phyloP scores from a whole-genome alignment of 2,329 filamentous ascomycete genomes.

The Neofusicoccum parvum region DNA sequence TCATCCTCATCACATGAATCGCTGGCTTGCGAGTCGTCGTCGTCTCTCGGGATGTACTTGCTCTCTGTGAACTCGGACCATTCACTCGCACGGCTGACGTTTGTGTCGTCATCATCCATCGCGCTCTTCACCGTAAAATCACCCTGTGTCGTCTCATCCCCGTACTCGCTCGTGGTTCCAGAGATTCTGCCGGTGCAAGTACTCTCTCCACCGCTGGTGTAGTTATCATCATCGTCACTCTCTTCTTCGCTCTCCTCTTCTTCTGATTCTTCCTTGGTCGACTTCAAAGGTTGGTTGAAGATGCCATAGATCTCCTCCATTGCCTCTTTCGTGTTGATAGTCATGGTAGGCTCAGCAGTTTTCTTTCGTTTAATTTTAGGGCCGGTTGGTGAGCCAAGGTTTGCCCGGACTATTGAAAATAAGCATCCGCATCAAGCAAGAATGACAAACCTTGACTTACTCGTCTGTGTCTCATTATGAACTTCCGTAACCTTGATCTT shows the following conservation, averaged over 20 bases:
- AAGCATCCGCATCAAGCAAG: conserved; percentile 21
- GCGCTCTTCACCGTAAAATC: conserved; percentile 53
- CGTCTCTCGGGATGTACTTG: conserved; percentile 64
- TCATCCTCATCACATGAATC: conserved; percentile 39
- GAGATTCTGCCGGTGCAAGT: conserved; percentile 75
- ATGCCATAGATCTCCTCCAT: conserved; percentile 98
- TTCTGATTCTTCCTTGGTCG: conserved; percentile 44
- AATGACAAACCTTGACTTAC: conserved; percentile 54
- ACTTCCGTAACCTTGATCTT: conserved; percentile 72
- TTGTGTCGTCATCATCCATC: conserved; percentile 30
- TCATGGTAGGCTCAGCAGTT: conserved; percentile 89
- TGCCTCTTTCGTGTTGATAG: conserved; percentile 89
- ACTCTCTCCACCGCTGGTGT: conserved; percentile 84
- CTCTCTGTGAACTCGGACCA: conserved; percentile 86
- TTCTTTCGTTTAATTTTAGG: conserved; percentile 79
- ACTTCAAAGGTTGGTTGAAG: conserved; percentile 81
- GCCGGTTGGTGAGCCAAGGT: conserved; percentile 85
- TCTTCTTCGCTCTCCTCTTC: conserved; percentile 68
- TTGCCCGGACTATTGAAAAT: conserved; percentile 73
- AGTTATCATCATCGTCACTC: conserved; percentile 72
- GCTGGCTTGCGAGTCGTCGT: conserved; percentile 33
- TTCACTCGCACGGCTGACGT: conserved; percentile 62
- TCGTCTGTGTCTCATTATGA: conserved; percentile 85
- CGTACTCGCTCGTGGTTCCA: conserved; percentile 64
- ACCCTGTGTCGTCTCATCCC: conserved; percentile 58